Evolutionary conservation across 352 stramenopile genomes (phyloP).

Genomic region (Globisporangium barbulae): DNA sequence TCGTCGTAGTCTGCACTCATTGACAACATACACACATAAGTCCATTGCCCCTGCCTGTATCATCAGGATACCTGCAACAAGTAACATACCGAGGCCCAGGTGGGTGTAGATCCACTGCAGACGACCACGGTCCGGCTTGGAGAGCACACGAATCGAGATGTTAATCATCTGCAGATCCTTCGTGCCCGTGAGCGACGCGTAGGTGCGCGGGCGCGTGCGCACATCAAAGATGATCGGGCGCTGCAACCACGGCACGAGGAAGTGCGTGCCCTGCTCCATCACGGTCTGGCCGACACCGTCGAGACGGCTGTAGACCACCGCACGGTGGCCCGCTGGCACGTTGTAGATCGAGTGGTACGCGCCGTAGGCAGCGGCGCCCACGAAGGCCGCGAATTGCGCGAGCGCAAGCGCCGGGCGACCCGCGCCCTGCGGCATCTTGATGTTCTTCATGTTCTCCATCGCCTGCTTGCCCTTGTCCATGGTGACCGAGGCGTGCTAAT

Average conservation of each 20-base stretch:
- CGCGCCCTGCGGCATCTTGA: slow-evolving; percentile 75
- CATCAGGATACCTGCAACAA: background rate
- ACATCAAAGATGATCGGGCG: slow-evolving; percentile 95
- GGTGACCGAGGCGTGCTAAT: slow-evolving; percentile 11
- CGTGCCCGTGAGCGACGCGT: slow-evolving; percentile 88
- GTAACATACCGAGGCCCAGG: slow-evolving; percentile 83
- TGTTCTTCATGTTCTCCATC: slow-evolving; percentile 90
- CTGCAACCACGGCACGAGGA: slow-evolving; percentile 98
- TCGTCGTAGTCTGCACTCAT: slow-evolving; percentile 94
- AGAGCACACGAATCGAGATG: slow-evolving; percentile 98
- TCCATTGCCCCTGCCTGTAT: background rate
- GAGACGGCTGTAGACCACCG: slow-evolving; percentile 90
- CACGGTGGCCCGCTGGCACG: slow-evolving; percentile 84
- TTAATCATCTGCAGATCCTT: slow-evolving; percentile 99
- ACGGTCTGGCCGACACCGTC: slow-evolving; percentile 74
- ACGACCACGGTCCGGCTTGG: slow-evolving; percentile 91
- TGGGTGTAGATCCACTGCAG: slow-evolving; percentile 97
- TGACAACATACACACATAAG: background rate
- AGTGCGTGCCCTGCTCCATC: slow-evolving; percentile 95
- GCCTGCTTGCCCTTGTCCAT: slow-evolving; percentile 86
- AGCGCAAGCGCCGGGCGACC: slow-evolving; percentile 55
- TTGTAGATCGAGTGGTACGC: slow-evolving; percentile 88
- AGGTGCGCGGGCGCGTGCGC: slow-evolving; percentile 91
- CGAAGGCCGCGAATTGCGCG: slow-evolving; percentile 57
- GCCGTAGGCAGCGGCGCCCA: slow-evolving; percentile 63